Conservation (phyloP, 2,329 filamentous ascomycete genomes). For the Xenosphaeropsis pyriputrescens region DNA sequence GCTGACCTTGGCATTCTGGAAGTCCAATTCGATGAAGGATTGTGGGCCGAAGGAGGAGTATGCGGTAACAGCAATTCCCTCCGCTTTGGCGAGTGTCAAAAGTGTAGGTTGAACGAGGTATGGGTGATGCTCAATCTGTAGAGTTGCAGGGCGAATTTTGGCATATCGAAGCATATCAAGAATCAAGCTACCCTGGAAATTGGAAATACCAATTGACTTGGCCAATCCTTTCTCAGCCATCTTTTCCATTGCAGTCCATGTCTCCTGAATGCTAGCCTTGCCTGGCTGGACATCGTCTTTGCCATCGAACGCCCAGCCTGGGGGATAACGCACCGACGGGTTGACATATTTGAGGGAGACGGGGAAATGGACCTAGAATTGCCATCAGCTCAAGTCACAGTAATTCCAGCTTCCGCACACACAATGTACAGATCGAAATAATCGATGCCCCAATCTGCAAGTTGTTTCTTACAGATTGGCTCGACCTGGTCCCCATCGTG, state of each 20-base stretch:
- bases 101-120: conserved; percentile 68
- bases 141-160: conserved; percentile 56
- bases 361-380: conserved; percentile 51
- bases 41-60: conserved; percentile 76
- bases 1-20: conserved; percentile 37
- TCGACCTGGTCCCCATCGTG: conserved; percentile 67
- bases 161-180: conserved; percentile 72
- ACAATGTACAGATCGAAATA: conserved; percentile 87
- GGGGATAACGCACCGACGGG: conserved; percentile 64
- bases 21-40: conserved; percentile 64
- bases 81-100: conserved; percentile 50
- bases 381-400: too few relatives aligned
- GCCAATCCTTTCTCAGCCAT: conserved; percentile 56
- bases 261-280: conserved; percentile 65
- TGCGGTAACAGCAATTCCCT: conserved; percentile 63
- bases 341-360: conserved; percentile 76
- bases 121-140: conserved; percentile 85
- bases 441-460: conserved; percentile 70
- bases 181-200: conserved; percentile 66
- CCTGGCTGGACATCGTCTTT: conserved; percentile 43
- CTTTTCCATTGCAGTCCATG: conserved; percentile 68
- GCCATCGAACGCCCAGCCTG: conserved; percentile 58
- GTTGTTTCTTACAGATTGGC: conserved; percentile 61
- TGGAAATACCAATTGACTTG: conserved; percentile 65
- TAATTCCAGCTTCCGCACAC: not conserved